Evolutionary conservation across 139 green algal species (phyloP).

Genomic region (Chlorella sp.): DNA sequence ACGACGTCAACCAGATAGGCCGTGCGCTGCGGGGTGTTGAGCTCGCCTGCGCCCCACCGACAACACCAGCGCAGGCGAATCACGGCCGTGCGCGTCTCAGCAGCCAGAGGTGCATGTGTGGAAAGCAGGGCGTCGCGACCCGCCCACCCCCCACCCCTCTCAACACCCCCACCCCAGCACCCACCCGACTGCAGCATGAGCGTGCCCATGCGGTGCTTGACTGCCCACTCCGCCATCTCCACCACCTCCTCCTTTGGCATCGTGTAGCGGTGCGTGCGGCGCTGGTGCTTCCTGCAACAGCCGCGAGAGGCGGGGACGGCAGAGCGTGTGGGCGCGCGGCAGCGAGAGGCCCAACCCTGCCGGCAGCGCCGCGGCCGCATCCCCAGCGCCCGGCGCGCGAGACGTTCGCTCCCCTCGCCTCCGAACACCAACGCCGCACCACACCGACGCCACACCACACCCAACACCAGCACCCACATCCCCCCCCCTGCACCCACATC

Average conservation of each 20-base stretch:
- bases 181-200: conserved; percentile 63
- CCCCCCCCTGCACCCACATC: too few species aligned
- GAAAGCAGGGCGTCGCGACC: background rate
- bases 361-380: too few species aligned
- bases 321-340: too few species aligned
- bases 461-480: too few species aligned
- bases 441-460: too few species aligned
- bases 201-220: conserved; percentile 59
- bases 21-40: conserved; percentile 51
- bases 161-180: background rate
- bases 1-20: conserved; percentile 52
- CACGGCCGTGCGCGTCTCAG: background rate
- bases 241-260: conserved; percentile 59
- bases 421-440: too few species aligned
- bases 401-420: too few species aligned
- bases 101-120: background rate
- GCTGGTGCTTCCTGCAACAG: conserved; percentile 62
- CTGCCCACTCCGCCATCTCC: conserved; percentile 56
- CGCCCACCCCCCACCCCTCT: background rate
- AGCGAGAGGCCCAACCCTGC: too few species aligned
- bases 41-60: too few species aligned
- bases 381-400: too few species aligned
- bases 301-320: too few species aligned
- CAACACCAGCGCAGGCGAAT: background rate
- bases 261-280: conserved; percentile 46